Conservation (phyloP, 208 protist species). For the Angomonas ambiguus region DNA sequence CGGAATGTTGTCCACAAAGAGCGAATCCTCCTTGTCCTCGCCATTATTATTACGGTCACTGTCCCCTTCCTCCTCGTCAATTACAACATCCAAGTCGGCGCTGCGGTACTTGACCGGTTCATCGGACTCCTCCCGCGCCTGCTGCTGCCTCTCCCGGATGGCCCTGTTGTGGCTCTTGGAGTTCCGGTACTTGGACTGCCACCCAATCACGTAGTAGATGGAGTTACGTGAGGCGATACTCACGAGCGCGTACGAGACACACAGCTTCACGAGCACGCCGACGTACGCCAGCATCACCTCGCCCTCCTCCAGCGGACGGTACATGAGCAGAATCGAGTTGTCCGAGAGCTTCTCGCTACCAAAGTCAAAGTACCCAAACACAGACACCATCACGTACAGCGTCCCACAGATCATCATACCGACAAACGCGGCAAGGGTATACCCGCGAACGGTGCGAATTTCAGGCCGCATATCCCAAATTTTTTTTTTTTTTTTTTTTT, state of each 20-base stretch:
- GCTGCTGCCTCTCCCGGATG: not conserved
- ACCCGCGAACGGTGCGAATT: constrained; percentile 20
- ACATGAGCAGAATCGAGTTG: constrained; percentile 50
- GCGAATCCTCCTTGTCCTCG: not conserved
- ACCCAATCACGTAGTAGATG: constrained; percentile 49
- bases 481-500: too few relatives aligned
- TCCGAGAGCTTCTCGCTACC: constrained; percentile 17
- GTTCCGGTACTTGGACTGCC: constrained; percentile 32
- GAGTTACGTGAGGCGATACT: constrained; percentile 42
- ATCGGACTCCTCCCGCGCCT: not conserved
- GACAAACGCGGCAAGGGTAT: constrained; percentile 34
- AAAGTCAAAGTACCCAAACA: constrained; percentile 76
- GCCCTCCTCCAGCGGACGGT: constrained; percentile 40
- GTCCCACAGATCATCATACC: constrained; percentile 47
- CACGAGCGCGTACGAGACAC: constrained; percentile 46
- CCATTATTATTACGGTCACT: not conserved
- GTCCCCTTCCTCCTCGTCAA: not conserved
- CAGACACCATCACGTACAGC: constrained; percentile 43
- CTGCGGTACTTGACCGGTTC: not conserved
- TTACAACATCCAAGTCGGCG: not conserved
- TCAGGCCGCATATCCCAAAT: constrained; percentile 30
- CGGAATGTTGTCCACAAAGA: constrained; percentile 45
- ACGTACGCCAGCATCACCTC: constrained; percentile 42
- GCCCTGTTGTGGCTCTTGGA: not conserved
- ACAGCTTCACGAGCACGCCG: constrained; percentile 56